Percentiles rank a stretch among this genome's conserved stretches.
phyloP scores from a whole-genome alignment of 495 filamentous ascomycete genomes.

The Annulohypoxylon nitens region DNA sequence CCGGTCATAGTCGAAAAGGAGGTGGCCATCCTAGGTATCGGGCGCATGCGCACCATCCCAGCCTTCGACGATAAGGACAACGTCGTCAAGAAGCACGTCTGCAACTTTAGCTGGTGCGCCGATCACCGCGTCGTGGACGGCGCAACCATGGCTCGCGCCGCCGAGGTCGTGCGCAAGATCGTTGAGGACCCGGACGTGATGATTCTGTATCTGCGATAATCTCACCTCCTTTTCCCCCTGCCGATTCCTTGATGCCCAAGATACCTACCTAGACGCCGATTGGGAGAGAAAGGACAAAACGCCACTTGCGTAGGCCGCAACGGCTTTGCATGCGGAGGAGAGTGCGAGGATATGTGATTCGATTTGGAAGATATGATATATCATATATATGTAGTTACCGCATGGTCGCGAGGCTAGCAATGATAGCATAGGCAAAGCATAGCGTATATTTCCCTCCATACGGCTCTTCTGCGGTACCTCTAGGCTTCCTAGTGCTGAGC shows the following conservation, averaged over 20 bases:
- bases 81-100: conserved; percentile 73
- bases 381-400: conserved; percentile 25
- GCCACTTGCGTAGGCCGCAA: conserved; percentile 25
- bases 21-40: conserved; percentile 92
- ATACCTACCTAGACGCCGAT: background rate
- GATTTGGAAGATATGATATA: conserved; percentile 36
- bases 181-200: conserved; percentile 89
- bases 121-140: conserved; percentile 97
- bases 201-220: conserved; percentile 71
- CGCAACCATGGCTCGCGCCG: conserved; percentile 91
- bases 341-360: conserved; percentile 14
- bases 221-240: background rate
- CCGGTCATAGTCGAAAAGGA: conserved; percentile 92
- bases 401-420: conserved; percentile 26
- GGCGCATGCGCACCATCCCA: conserved; percentile 78
- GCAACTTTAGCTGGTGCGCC: conserved; percentile 96
- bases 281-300: background rate
- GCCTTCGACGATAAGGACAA: conserved; percentile 72
- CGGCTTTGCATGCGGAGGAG: conserved; percentile 1
- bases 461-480: conserved; percentile 10
- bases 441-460: conserved; percentile 23
- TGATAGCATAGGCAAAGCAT: conserved; percentile 21
- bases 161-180: conserved; percentile 78
- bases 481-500: conserved; percentile 4
- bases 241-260: conserved; percentile 28